Evolutionary conservation across 2,329 filamentous ascomycete species (phyloP).

Genomic region (Hypoxylon sp.): DNA sequence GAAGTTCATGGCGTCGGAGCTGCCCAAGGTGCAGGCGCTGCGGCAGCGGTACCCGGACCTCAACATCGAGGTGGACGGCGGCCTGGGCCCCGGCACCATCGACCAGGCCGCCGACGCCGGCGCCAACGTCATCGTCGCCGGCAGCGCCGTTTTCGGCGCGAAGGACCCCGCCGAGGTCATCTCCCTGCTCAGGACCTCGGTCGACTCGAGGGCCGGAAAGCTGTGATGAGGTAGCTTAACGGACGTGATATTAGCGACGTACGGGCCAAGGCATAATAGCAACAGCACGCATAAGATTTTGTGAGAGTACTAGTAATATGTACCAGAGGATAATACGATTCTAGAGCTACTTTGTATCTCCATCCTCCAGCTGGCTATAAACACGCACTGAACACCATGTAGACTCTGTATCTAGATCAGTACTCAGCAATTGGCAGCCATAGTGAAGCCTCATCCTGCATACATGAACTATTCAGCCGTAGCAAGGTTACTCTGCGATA

Average conservation of each 20-base stretch:
- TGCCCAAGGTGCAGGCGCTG: constrained; percentile 90
- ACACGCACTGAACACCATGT: too few relatives aligned
- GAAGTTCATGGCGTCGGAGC: constrained; percentile 96
- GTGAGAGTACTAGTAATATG: too few relatives aligned
- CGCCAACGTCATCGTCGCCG: constrained; percentile 97
- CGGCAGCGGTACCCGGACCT: constrained; percentile 86
- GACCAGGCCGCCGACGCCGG: constrained; percentile 94
- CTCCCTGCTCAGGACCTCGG: constrained; percentile 76
- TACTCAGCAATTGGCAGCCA: background rate
- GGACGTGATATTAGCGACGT: background rate
- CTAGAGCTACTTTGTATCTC: too few relatives aligned
- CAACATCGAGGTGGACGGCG: constrained; percentile 97
- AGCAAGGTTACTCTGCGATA: constrained; percentile 43
- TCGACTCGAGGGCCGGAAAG: constrained; percentile 66
- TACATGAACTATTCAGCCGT: background rate
- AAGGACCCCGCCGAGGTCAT: constrained; percentile 90
- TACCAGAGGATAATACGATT: too few relatives aligned
- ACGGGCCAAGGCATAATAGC: background rate
- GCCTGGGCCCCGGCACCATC: constrained; percentile 86
- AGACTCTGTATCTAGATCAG: too few relatives aligned
- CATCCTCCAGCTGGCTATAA: too few relatives aligned
- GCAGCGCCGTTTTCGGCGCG: constrained; percentile 94
- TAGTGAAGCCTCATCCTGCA: background rate
- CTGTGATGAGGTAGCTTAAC: constrained; percentile 38
- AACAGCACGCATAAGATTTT: too few relatives aligned